Evolutionary conservation across 257 asterid genomes (phyloP).

Genomic region (Petunia secreta): DNA sequence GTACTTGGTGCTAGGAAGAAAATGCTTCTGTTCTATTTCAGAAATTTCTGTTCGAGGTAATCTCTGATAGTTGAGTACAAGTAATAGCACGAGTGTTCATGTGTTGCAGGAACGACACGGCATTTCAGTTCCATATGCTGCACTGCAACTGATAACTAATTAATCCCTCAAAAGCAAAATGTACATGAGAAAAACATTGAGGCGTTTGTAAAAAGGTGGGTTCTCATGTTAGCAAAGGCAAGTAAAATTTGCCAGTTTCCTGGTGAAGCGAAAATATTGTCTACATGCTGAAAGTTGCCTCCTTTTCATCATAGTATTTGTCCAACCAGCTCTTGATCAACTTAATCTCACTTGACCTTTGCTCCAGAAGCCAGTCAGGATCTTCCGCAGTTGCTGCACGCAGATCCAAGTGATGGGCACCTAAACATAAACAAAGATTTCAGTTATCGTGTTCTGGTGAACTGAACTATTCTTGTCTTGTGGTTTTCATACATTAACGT

Average conservation of each 20-base stretch:
- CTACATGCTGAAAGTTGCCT: constrained; percentile 43
- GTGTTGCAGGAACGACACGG: neutral
- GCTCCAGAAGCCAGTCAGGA: constrained; percentile 82
- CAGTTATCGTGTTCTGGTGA: neutral
- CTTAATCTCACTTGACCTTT: constrained; percentile 60
- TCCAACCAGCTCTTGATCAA: constrained; percentile 69
- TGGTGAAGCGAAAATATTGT: neutral
- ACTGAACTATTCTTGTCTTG: neutral
- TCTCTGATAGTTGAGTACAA: neutral
- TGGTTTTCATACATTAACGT: neutral
- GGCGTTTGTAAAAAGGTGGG: neutral
- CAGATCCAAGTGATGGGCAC: constrained; percentile 89
- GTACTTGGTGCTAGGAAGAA: neutral
- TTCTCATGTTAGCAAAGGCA: neutral
- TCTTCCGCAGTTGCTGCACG: constrained; percentile 68
- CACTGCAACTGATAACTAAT: neutral
- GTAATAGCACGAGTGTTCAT: neutral
- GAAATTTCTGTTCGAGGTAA: neutral
- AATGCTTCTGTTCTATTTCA: neutral
- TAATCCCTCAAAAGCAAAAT: neutral
- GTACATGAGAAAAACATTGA: constrained; percentile 11
- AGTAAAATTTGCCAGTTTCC: neutral
- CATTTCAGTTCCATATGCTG: neutral
- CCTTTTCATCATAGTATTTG: constrained; percentile 47
- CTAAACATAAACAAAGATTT: constrained; percentile 32